Evolutionary conservation across 2,329 filamentous ascomycete genomes (phyloP), one percentile per base, ranked within the genome.

Genomic region (Diaporthe amygdali): DNA sequence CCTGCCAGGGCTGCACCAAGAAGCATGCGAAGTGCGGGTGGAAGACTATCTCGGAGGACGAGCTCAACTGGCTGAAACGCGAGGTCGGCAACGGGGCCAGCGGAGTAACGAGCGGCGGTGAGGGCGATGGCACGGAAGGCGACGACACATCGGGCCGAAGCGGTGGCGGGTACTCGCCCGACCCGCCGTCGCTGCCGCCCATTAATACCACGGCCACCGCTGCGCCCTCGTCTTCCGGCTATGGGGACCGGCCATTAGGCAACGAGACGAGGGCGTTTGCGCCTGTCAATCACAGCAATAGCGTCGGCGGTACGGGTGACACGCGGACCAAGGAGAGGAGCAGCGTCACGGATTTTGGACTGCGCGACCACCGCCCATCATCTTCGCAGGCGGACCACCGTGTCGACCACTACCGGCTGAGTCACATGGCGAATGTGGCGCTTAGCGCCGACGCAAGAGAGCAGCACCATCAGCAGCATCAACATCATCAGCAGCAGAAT

Each of bases 11-110:
- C 27, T 97, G 94, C 80, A 97, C 94, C 0, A 95, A 94, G 79
- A 97, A 97, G 79, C 94, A 97, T 79, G 94, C 94, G 25, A 95
- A 95, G 77, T 97, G 94, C 79, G 91, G 91, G 17, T 97, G 94
- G 94, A 93, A 91, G 75, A 90, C 93, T 54, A 89, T 96, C n/a
- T 91, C 90, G 20, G 90, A 94, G 39, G 91, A 92, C 3, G 95
- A 97, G 72, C 77, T 84, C 34, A 76, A 77, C 3, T 77, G 78
- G 74, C 75, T 83, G 4, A 82, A 79, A 67, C 76, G 77, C 46
- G 80, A 81, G 68, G 55, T 37, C 34, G 69, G 68, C 37, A 34
- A 41, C 47, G 54, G 32, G 20, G 69, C 71, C 3, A 71, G 75
- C 27, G 75, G 74, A 22, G 77, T 78, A 1, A 75, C 73, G 20